Evolutionary conservation across 805 yeast species (phyloP).

Genomic region (Sugiyamaella boreocaroliniensis): DNA sequence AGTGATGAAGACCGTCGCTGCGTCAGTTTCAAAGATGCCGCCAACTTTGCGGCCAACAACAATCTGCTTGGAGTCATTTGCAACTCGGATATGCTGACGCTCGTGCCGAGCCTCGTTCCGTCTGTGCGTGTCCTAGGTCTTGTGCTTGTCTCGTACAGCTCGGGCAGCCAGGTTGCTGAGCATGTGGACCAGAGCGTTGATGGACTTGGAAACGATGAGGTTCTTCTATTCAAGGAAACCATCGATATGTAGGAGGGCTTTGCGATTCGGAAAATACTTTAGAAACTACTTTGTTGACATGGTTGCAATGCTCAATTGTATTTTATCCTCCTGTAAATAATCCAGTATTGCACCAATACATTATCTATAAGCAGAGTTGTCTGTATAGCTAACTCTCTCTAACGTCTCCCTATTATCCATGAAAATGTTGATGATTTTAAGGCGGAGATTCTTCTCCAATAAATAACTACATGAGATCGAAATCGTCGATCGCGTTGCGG

Average conservation of each 20-base stretch:
- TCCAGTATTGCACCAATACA: too few species aligned
- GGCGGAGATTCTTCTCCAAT: conserved; percentile 39
- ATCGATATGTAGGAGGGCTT: conserved; percentile 37
- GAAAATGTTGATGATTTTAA: too few species aligned
- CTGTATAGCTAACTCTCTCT: too few species aligned
- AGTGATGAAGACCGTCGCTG: conserved; percentile 34
- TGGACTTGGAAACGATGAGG: conserved; percentile 58
- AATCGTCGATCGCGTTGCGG: conserved; percentile 62
- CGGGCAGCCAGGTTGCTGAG: conserved; percentile 7
- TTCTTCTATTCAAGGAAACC: conserved; percentile 59
- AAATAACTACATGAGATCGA: conserved; percentile 49
- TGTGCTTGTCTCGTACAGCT: conserved; percentile 58
- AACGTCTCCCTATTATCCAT: too few species aligned
- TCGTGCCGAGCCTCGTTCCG: conserved; percentile 71
- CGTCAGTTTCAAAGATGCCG: conserved; percentile 69
- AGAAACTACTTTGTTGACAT: too few species aligned
- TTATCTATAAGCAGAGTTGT: too few species aligned
- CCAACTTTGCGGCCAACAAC: conserved; percentile 70
- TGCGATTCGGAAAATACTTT: neutral
- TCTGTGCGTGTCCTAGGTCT: conserved; percentile 75
- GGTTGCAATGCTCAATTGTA: too few species aligned
- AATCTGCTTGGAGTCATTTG: conserved; percentile 80
- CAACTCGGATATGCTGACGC: conserved; percentile 58
- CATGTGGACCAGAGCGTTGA: conserved; percentile 39
- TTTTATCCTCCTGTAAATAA: too few species aligned